Conservation (phyloP, 2,329 filamentous ascomycete genomes). For the Eutypa lata region DNA sequence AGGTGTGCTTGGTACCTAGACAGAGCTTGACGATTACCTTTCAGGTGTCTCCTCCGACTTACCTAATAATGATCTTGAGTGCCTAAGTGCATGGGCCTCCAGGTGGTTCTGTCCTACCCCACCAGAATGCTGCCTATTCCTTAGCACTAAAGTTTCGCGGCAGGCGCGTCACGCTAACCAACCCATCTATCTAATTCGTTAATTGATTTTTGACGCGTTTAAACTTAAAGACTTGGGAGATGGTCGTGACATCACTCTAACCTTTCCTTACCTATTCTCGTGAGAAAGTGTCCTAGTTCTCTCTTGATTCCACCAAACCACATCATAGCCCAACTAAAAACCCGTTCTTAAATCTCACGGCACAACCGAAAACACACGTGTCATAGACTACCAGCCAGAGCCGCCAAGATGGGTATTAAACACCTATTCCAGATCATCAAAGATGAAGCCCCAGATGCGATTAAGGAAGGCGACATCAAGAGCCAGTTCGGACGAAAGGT, state of each 20-base stretch:
- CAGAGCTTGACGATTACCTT: too few relatives aligned
- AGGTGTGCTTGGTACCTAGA: too few relatives aligned
- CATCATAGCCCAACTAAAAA: neutral
- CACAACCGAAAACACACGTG: too few relatives aligned
- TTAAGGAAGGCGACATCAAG: slow-evolving; percentile 98
- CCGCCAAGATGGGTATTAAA: slow-evolving; percentile 61
- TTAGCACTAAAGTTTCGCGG: too few relatives aligned
- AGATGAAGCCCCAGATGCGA: slow-evolving; percentile 89
- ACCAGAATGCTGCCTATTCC: neutral
- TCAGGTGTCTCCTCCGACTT: too few relatives aligned
- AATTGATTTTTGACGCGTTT: neutral
- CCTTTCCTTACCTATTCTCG: neutral
- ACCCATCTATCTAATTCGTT: neutral
- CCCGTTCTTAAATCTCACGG: too few relatives aligned
- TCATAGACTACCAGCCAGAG: neutral
- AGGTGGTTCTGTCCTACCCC: too few relatives aligned
- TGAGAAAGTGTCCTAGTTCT: neutral
- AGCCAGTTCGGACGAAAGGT: slow-evolving; percentile 98
- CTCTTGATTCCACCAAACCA: neutral
- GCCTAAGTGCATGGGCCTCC: too few relatives aligned
- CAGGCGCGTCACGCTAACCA: neutral
- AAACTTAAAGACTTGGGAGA: neutral
- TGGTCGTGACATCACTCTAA: neutral
- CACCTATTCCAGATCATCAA: slow-evolving; percentile 79
- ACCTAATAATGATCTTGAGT: too few relatives aligned